phyloP scores from a whole-genome alignment of 1,139 yeast species.

The Hemisphaericaspora xylofermentans region DNA sequence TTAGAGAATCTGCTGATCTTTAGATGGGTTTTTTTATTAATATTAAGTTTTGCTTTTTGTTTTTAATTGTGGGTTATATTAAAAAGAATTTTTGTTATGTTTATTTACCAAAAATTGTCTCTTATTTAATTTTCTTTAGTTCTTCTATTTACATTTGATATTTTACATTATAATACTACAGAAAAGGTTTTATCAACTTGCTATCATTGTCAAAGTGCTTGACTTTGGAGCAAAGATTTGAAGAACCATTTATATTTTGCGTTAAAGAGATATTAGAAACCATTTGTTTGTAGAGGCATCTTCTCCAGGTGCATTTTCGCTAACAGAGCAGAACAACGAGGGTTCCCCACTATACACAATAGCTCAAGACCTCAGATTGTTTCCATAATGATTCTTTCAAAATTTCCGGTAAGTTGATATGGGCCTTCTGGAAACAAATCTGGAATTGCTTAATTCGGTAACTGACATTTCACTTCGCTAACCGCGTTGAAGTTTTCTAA shows the following conservation, averaged over 20 bases:
- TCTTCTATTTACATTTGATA: not conserved
- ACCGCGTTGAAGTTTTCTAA: no score
- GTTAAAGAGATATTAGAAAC: no score
- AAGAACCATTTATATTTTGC: not conserved
- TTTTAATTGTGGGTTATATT: not conserved
- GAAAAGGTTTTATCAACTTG: not conserved
- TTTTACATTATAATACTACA: no score
- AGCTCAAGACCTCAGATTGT: no score
- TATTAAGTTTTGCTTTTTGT: not conserved
- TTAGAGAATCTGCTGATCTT: constrained; percentile 57
- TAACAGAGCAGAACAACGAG: no score
- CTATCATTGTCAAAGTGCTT: constrained; percentile 3
- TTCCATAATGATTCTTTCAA: no score
- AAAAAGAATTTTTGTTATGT: not conserved
- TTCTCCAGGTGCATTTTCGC: no score
- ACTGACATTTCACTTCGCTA: no score
- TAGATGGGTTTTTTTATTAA: constrained; percentile 1
- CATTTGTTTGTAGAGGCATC: not conserved
- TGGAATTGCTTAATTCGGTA: no score
- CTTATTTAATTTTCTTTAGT: not conserved
- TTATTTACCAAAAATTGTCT: not conserved
- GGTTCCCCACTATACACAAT: no score
- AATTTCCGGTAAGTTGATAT: no score
- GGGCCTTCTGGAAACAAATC: no score
- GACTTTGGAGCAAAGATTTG: not conserved